These are phyloP conservation scores for Ocimum tenuiflorum DNA, from an alignment of 257 asterid genomes.

Conservation along the genomic window DNA sequence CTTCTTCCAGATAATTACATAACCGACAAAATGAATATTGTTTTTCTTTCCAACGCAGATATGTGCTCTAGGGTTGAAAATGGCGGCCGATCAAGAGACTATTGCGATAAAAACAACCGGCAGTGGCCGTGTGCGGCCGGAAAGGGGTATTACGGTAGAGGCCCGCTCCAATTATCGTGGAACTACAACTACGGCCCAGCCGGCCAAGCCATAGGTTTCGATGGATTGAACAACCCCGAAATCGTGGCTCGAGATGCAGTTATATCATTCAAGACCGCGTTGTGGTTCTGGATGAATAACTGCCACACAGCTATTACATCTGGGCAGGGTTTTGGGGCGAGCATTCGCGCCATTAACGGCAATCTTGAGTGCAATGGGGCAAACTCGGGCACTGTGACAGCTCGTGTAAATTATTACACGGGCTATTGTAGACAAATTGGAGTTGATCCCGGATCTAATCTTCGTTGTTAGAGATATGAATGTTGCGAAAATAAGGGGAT, in stretches of 20 bases:
- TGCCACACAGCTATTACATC: constrained; percentile 28
- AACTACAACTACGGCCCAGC: constrained; percentile 57
- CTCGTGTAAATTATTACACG: constrained; percentile 36
- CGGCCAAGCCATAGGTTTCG: too few relatives aligned
- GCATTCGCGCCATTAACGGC: too few relatives aligned
- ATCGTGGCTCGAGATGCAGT: constrained; percentile 30
- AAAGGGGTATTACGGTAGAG: constrained; percentile 37
- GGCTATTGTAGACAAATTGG: constrained; percentile 30
- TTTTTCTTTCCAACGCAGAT: too few relatives aligned
- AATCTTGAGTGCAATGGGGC: constrained; percentile 47
- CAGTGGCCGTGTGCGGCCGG: constrained; percentile 32
- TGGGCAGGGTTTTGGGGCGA: too few relatives aligned
- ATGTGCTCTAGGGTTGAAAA: constrained; percentile 17
- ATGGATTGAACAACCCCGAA: too few relatives aligned
- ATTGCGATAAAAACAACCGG: constrained; percentile 22
- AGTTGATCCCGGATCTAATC: constrained; percentile 34
- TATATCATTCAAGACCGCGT: too few relatives aligned
- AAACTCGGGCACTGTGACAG: constrained; percentile 18
- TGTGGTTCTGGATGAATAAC: constrained; percentile 42
- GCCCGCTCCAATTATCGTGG: constrained; percentile 47
- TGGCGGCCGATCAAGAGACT: not conserved
- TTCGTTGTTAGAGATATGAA: constrained; percentile 29
- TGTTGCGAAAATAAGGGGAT: too few relatives aligned
- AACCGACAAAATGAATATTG: too few relatives aligned
- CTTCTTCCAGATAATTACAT: too few relatives aligned